phyloP scores from a whole-genome alignment of 805 yeast genomes.

The Brettanomyces anomalus region DNA sequence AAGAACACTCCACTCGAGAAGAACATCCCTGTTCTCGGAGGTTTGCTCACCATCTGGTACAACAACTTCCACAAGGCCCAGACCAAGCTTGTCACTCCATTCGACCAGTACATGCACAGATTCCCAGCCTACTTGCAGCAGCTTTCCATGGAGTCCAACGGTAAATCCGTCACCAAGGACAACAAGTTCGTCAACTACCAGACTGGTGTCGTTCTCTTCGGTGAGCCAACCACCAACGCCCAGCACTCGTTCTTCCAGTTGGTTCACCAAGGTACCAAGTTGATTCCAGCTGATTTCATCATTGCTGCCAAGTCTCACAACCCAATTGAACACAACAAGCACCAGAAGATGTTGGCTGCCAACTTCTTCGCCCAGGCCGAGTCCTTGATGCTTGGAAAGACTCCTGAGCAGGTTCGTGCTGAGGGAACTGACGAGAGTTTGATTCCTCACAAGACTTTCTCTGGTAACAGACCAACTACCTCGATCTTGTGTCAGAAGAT shows the following conservation, averaged over 20 bases:
- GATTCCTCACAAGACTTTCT: constrained; percentile 92
- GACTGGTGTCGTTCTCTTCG: constrained; percentile 92
- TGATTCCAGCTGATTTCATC: constrained; percentile 95
- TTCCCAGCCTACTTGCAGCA: constrained; percentile 99
- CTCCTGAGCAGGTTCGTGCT: constrained; percentile 68
- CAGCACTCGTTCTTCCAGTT: constrained; percentile 99
- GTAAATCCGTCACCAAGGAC: constrained; percentile 93
- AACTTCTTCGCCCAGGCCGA: constrained; percentile 98
- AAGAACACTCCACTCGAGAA: constrained; percentile 72
- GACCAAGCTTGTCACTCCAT: constrained; percentile 97
- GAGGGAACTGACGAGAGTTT: constrained; percentile 80
- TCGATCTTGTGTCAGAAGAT: constrained; percentile 91
- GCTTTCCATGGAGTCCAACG: constrained; percentile 97
- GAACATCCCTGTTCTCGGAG: constrained; percentile 92
- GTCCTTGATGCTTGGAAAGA: constrained; percentile 95
- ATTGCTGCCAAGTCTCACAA: constrained; percentile 96
- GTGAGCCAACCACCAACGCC: constrained; percentile 98
- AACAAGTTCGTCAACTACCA: constrained; percentile 87
- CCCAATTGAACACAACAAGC: constrained; percentile 89
- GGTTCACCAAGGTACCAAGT: constrained; percentile 97
- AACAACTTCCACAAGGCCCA: constrained; percentile 97
- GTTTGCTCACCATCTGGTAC: constrained; percentile 94
- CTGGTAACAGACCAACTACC: constrained; percentile 99
- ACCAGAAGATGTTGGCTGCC: constrained; percentile 98
- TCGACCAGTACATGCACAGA: constrained; percentile 97